Conservation (phyloP, 768 basidiomycete species). For the Boletus tylopilopsis region DNA sequence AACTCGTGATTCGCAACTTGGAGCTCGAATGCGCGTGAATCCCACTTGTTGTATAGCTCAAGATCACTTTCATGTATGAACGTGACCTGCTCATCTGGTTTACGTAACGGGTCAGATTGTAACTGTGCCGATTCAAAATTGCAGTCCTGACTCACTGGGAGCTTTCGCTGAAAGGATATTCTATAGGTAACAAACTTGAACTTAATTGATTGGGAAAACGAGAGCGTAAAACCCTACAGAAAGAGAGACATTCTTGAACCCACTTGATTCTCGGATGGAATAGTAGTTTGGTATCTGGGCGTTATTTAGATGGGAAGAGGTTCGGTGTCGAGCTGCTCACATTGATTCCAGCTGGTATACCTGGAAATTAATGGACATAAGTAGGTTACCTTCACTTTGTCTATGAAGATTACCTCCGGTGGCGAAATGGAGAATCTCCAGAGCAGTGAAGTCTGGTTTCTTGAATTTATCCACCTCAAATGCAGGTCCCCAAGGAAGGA, state of each 20-base stretch:
- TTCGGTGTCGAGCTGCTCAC: conserved; percentile 34
- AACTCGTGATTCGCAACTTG: conserved; percentile 92
- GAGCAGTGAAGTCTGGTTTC: conserved; percentile 84
- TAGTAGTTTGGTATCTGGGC: conserved; percentile 81
- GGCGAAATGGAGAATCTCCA: conserved; percentile 79
- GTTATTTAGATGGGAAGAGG: neutral
- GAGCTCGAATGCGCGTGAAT: conserved; percentile 73
- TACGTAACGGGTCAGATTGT: neutral
- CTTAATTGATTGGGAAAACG: neutral
- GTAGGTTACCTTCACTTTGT: neutral
- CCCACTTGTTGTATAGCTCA: conserved; percentile 73
- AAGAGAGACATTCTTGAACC: conserved; percentile 89
- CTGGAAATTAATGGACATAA: conserved; percentile 29
- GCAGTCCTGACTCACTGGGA: conserved; percentile 48
- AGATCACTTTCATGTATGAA: conserved; percentile 81
- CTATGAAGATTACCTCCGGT: conserved; percentile 58
- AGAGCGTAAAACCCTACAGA: conserved; percentile 47
- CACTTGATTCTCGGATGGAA: conserved; percentile 72
- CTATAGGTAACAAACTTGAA: conserved; percentile 29
- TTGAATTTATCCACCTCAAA: conserved; percentile 72
- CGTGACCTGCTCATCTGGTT: conserved; percentile 67
- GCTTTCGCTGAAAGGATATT: conserved; percentile 88
- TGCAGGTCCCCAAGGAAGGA: conserved; percentile 74
- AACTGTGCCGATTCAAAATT: too few relatives aligned
- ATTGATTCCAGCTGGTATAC: conserved; percentile 87